Percentiles rank a stretch among this genome's conserved stretches.
Evolutionary conservation across 2,329 filamentous ascomycete species (phyloP).

Genomic region (Sporothrix protearum): DNA sequence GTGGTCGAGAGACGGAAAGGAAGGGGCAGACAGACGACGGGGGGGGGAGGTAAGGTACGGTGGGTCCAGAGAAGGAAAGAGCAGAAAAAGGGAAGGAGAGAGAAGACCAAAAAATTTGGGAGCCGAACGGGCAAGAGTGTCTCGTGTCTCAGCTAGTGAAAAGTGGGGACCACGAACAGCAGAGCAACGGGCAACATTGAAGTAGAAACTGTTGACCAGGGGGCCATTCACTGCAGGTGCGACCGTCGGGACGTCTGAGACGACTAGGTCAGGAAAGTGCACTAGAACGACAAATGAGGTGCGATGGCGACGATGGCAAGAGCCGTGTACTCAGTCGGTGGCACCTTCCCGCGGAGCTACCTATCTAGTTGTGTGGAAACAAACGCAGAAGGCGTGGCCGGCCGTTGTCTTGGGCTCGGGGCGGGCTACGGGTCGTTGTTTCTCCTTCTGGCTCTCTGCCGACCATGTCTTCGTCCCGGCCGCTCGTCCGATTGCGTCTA

Average conservation of each 20-base stretch:
- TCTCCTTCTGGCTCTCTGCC: conserved; percentile 4
- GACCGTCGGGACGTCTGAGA: not conserved
- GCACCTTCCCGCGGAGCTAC: not conserved
- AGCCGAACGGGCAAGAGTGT: conserved; percentile 23
- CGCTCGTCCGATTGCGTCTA: not conserved
- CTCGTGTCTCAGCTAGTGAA: conserved; percentile 22
- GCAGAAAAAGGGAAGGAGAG: conserved; percentile 2
- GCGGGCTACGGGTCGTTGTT: not conserved
- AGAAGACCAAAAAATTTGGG: conserved; percentile 4
- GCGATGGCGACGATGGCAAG: not conserved
- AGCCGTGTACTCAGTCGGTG: not conserved
- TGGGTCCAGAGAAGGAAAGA: conserved; percentile 13
- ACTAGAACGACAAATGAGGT: not conserved
- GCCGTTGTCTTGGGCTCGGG: not conserved
- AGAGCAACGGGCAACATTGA: not conserved
- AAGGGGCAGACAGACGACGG: not conserved
- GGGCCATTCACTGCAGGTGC: not conserved
- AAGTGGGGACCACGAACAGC: conserved; percentile 2
- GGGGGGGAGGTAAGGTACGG: not conserved
- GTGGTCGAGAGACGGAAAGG: not conserved
- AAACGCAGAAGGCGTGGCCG: conserved; percentile 1
- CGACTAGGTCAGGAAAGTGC: not conserved
- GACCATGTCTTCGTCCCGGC: too few species aligned
- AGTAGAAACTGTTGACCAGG: not conserved
- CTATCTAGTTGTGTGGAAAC: not conserved